Conservation (phyloP, 768 basidiomycete species). For the Lyophyllum shimeji region DNA sequence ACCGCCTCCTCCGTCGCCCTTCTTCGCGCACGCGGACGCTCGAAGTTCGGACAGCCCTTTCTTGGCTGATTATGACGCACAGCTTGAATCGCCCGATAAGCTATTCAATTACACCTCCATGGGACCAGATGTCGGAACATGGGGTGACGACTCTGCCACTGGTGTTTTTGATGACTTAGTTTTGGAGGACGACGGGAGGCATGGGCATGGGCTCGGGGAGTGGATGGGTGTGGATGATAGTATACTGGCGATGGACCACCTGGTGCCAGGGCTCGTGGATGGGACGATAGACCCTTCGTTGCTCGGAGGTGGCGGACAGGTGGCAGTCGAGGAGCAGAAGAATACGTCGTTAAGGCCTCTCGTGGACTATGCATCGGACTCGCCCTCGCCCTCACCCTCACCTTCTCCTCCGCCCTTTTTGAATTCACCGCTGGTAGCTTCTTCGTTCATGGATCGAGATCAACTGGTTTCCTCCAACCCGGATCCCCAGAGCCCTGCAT, state of each 20-base stretch:
- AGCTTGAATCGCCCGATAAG: neutral
- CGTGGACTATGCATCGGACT: neutral
- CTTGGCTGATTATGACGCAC: neutral
- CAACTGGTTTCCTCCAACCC: neutral
- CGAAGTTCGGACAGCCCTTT: neutral
- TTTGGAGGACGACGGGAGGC: neutral
- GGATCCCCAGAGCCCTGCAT: neutral
- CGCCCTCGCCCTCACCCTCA: neutral
- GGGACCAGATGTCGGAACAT: neutral
- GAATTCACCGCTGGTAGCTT: too few species aligned
- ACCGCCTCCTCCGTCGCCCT: conserved; percentile 4
- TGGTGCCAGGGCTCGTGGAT: conserved; percentile 5
- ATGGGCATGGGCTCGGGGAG: neutral
- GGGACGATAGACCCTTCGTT: conserved; percentile 21
- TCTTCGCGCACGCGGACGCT: conserved; percentile 3
- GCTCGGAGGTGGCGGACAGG: conserved; percentile 9
- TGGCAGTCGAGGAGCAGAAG: neutral
- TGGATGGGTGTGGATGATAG: neutral
- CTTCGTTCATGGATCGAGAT: neutral
- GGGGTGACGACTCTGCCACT: too few species aligned
- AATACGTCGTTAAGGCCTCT: neutral
- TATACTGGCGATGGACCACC: neutral
- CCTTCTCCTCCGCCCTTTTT: neutral
- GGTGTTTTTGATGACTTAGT: neutral
- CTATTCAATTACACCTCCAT: neutral